Percentiles rank a stretch among this genome's conserved stretches.
These are phyloP conservation scores for Annulohypoxylon moriforme DNA, from an alignment of 495 filamentous ascomycete species.

Conservation along the genomic window DNA sequence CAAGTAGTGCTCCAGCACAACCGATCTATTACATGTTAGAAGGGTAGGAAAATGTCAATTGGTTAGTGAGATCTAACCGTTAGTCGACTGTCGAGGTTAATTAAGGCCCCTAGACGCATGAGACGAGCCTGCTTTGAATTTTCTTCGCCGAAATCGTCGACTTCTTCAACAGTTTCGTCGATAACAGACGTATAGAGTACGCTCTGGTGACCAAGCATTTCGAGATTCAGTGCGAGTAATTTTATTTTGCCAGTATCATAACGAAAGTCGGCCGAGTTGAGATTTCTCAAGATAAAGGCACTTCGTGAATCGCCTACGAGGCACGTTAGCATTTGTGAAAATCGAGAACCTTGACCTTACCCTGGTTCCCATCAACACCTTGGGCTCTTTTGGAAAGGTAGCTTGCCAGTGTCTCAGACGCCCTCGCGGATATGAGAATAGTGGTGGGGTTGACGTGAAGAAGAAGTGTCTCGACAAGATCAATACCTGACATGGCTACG, in stretches of 20 bases:
- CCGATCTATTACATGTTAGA: slow-evolving; percentile 59
- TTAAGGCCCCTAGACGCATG: slow-evolving; percentile 74
- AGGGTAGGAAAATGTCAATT: neutral
- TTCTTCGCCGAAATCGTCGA: slow-evolving; percentile 54
- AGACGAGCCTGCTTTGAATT: slow-evolving; percentile 69
- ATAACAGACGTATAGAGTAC: slow-evolving; percentile 67
- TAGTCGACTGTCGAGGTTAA: slow-evolving; percentile 80
- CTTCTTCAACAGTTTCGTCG: slow-evolving; percentile 57
- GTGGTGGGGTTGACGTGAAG: slow-evolving; percentile 83
- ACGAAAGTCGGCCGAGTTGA: slow-evolving; percentile 81
- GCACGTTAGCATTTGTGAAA: slow-evolving; percentile 24
- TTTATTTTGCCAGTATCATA: slow-evolving; percentile 76
- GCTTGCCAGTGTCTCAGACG: slow-evolving; percentile 68
- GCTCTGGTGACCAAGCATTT: slow-evolving; percentile 57
- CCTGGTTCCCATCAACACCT: slow-evolving; percentile 49
- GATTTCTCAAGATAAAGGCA: slow-evolving; percentile 77
- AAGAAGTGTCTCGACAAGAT: slow-evolving; percentile 80
- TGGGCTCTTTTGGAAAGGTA: slow-evolving; percentile 58
- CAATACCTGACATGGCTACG: slow-evolving; percentile 73
- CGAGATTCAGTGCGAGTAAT: slow-evolving; percentile 68
- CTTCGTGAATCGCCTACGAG: slow-evolving; percentile 51
- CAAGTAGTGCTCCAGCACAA: slow-evolving; percentile 86
- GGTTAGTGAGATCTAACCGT: slow-evolving; percentile 41
- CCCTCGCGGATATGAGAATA: slow-evolving; percentile 76
- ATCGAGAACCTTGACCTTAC: slow-evolving; percentile 33